A percentile compares a stretch with the other conserved stretches of the same genome.
These are phyloP conservation scores for Arthroderma sp. DNA, from an alignment of 2,329 filamentous ascomycete genomes.

Conservation along the genomic window DNA sequence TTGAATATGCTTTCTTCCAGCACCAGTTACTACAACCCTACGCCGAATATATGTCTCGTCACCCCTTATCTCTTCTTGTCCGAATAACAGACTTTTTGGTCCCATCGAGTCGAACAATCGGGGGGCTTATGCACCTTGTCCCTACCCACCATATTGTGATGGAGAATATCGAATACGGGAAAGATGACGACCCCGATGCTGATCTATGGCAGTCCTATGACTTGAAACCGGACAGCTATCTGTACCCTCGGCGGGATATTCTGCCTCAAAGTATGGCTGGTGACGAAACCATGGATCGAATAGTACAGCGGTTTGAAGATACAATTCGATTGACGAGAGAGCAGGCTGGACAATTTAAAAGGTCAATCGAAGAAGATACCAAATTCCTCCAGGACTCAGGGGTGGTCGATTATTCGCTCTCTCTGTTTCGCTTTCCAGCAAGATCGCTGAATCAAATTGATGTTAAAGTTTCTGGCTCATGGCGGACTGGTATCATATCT, in stretches of 20 bases:
- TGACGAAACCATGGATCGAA: constrained; percentile 50
- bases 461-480: constrained; percentile 18
- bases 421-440: constrained; percentile 48
- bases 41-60: constrained; percentile 46
- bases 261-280: constrained; percentile 50
- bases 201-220: constrained; percentile 57
- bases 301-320: constrained; percentile 55
- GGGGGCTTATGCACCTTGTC: constrained; percentile 45
- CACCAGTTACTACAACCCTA: constrained; percentile 54
- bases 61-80: constrained; percentile 50
- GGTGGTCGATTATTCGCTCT: constrained; percentile 63
- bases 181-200: constrained; percentile 31
- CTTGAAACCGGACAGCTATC: constrained; percentile 60
- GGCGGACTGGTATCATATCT: constrained; percentile 50
- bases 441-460: constrained; percentile 19
- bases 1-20: constrained; percentile 58
- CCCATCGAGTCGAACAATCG: constrained; percentile 43
- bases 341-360: constrained; percentile 37
- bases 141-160: constrained; percentile 64
- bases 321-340: constrained; percentile 43
- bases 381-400: constrained; percentile 48
- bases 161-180: constrained; percentile 59
- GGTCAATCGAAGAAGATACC: constrained; percentile 50
- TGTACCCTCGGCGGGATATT: constrained; percentile 62
- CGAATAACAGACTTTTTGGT: constrained; percentile 59